Evolutionary conservation across 1,284 basidiomycete species (phyloP), one percentile per base, ranked within the genome.

Genomic region (Moesziomyces aphidis): DNA sequence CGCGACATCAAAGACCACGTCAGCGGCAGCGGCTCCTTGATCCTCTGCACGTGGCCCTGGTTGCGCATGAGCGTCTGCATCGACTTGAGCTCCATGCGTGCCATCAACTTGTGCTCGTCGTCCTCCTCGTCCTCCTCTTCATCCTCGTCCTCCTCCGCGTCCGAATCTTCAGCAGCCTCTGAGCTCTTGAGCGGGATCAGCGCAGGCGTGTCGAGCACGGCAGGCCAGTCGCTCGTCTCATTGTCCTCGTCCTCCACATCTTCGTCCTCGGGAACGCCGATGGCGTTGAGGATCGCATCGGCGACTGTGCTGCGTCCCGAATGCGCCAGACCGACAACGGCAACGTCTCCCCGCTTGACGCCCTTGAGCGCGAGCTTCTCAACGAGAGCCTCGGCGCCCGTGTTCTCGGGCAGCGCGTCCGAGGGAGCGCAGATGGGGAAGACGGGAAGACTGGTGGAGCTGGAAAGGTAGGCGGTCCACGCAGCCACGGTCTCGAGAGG

Each of bases 41-140:
- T 77, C 36, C 77, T 65, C 69, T 82, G 77, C 15, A 83, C 71
- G 36, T 77, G 61, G 23, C 82, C 82, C 47, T 78, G 69, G 58
- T 83, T 83, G 26, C 82, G 76, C 70, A 80, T 73, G 42, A 83
- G 69, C 5, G 73, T 76, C 59, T 76, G 66, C 77, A 67, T 73
- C 53, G 73, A 65, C 31, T 71, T 72, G 58, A 73, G 67, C 52
- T 77, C 75, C 57, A 64, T 61, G 13, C 66, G 61, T 23, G 60
- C 59, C 61, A 62, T 65, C 36, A 62, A 57, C 39, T 61, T 64
- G 50, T 61, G 65, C 23, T 71, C 64, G 39, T 76, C 70, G 26
- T 79, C 72, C 21, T 73, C 69, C 1, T 66, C 65, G 5, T 65
- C 67, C 6, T 73, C 59, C 3, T 71, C 55, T 21, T 63, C 54